These are phyloP conservation scores for Leccinum uliginosum DNA, from an alignment of 768 basidiomycete genomes.

Conservation along the genomic window DNA sequence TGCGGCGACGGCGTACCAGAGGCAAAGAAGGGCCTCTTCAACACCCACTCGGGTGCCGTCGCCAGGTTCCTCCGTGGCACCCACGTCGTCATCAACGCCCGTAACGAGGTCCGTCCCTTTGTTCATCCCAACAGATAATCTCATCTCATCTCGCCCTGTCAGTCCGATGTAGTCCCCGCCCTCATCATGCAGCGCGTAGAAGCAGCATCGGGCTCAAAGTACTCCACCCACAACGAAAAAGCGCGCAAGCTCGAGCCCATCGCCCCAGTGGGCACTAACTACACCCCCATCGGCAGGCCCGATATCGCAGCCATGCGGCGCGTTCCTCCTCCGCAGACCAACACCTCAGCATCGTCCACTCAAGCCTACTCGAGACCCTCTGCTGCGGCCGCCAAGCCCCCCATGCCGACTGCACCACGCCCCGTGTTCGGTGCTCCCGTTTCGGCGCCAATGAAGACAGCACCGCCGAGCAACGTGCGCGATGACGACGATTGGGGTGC, in stretches of 20 bases:
- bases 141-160: background rate
- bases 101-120: slow-evolving; percentile 64
- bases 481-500: slow-evolving; percentile 60
- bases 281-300: slow-evolving; percentile 69
- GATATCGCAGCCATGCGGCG: slow-evolving; percentile 63
- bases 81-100: slow-evolving; percentile 82
- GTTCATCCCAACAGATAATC: background rate
- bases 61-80: slow-evolving; percentile 75
- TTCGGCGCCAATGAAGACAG: slow-evolving; percentile 37
- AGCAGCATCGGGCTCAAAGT: slow-evolving; percentile 86
- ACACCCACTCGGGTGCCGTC: slow-evolving; percentile 80
- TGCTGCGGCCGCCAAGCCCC: slow-evolving; percentile 19
- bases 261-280: slow-evolving; percentile 72
- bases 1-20: slow-evolving; percentile 96
- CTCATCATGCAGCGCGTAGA: slow-evolving; percentile 85
- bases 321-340: slow-evolving; percentile 31
- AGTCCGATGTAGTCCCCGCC: slow-evolving; percentile 78
- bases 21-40: slow-evolving; percentile 87
- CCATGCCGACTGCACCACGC: slow-evolving; percentile 40
- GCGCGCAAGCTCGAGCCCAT: slow-evolving; percentile 74
- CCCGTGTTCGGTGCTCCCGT: slow-evolving; percentile 47
- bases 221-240: slow-evolving; percentile 78
- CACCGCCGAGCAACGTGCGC: slow-evolving; percentile 39
- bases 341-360: background rate
- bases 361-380: background rate